phyloP scores from a whole-genome alignment of 495 filamentous ascomycete species.

The Hypomontagnella submonticulosa region DNA sequence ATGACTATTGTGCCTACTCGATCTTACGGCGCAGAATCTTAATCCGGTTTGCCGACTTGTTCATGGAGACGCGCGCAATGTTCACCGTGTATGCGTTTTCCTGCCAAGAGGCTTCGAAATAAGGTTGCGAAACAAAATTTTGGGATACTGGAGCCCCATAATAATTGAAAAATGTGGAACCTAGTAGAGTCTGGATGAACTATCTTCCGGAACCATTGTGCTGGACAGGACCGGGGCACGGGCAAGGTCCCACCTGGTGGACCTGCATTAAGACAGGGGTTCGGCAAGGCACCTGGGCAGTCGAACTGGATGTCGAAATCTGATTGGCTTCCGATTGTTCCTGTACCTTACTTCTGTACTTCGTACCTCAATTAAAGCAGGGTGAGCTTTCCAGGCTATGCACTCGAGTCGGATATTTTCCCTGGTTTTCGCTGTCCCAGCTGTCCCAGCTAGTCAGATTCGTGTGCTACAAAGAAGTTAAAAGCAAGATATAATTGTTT shows the following conservation, averaged over 20 bases:
- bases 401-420: slow-evolving; percentile 35
- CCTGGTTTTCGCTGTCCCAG: slow-evolving; percentile 1
- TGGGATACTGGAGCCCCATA: neutral
- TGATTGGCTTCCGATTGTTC: slow-evolving; percentile 6
- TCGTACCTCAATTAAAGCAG: neutral
- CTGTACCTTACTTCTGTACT: neutral
- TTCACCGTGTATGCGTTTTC: slow-evolving; percentile 6
- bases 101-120: slow-evolving; percentile 11
- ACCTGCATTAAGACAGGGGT: too few relatives aligned
- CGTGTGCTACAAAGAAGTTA: neutral
- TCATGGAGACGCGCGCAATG: slow-evolving; percentile 13
- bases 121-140: slow-evolving; percentile 17
- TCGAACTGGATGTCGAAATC: neutral
- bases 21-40: neutral
- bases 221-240: too few relatives aligned
- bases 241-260: too few relatives aligned
- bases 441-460: neutral
- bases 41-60: neutral
- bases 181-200: slow-evolving; percentile 9
- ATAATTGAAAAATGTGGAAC: neutral
- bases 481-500: neutral
- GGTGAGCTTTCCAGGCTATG: slow-evolving; percentile 1
- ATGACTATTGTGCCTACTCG: neutral
- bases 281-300: neutral
- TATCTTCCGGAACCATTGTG: slow-evolving; percentile 14